phyloP scores from a whole-genome alignment of 2,329 filamentous ascomycete species.

The Pseudogymnoascus sp. region DNA sequence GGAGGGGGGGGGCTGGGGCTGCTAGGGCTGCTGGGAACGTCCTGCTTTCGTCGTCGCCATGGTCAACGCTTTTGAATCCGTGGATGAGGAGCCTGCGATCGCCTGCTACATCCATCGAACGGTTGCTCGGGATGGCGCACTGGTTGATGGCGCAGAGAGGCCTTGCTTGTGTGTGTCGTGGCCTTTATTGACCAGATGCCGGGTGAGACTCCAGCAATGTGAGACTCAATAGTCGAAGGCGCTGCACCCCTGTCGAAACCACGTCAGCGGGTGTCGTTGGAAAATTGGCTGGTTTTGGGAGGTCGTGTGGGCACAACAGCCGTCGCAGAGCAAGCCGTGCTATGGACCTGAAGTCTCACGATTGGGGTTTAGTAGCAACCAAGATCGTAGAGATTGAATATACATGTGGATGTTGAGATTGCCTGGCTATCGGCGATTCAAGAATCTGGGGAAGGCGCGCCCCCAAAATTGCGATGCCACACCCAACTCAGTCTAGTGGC shows the following conservation, averaged over 20 bases:
- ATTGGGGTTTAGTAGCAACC: background rate
- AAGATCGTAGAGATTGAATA: background rate
- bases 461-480: background rate
- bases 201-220: background rate
- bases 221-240: background rate
- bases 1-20: background rate
- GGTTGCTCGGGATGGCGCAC: background rate
- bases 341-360: background rate
- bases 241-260: background rate
- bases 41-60: conserved; percentile 9
- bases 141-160: background rate
- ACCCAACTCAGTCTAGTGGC: background rate
- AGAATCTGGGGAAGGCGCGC: background rate
- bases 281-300: background rate
- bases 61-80: conserved; percentile 8
- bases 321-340: background rate
- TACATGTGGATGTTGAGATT: background rate
- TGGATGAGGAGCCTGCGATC: background rate
- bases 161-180: background rate
- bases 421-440: background rate
- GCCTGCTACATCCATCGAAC: background rate
- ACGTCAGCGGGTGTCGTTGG: background rate
- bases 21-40: conserved; percentile 12
- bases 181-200: background rate
- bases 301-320: background rate